Percentiles rank a stretch among this genome's conserved stretches.
Evolutionary conservation across 1,139 yeast genomes (phyloP).

Genomic region (Spathaspora sp.): DNA sequence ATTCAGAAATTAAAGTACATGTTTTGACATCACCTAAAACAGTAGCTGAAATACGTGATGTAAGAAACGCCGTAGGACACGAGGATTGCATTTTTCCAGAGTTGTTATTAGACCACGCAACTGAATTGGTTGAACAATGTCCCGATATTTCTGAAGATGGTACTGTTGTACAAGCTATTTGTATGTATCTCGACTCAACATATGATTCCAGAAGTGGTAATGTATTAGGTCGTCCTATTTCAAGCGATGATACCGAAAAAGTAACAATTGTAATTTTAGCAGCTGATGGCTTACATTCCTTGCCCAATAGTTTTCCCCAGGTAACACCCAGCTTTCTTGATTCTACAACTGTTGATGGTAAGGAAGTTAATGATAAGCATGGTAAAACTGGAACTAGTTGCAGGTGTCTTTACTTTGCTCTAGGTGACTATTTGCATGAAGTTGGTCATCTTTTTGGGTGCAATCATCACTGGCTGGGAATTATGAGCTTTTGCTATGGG

Average conservation of each 20-base stretch:
- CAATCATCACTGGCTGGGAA: constrained; percentile 88
- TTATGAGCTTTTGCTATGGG: constrained; percentile 85
- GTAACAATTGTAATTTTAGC: constrained; percentile 87
- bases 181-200: constrained; percentile 78
- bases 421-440: constrained; percentile 96
- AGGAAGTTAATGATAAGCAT: constrained; percentile 85
- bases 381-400: constrained; percentile 83
- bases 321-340: constrained; percentile 71
- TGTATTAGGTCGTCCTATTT: constrained; percentile 86
- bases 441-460: constrained; percentile 89
- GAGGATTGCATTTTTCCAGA: constrained; percentile 72
- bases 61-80: constrained; percentile 87
- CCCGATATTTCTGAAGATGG: constrained; percentile 28
- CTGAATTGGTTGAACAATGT: constrained; percentile 56
- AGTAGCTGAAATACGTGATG: constrained; percentile 70
- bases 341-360: constrained; percentile 56
- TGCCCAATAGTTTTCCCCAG: constrained; percentile 80
- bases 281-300: constrained; percentile 85
- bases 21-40: constrained; percentile 66
- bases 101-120: constrained; percentile 73
- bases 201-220: constrained; percentile 65
- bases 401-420: constrained; percentile 83
- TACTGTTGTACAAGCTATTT: constrained; percentile 76
- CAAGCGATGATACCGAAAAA: constrained; percentile 81
- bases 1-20: constrained; percentile 76